These are phyloP conservation scores for Mycena sanguinolenta DNA, from an alignment of 768 basidiomycete genomes.

Conservation along the genomic window DNA sequence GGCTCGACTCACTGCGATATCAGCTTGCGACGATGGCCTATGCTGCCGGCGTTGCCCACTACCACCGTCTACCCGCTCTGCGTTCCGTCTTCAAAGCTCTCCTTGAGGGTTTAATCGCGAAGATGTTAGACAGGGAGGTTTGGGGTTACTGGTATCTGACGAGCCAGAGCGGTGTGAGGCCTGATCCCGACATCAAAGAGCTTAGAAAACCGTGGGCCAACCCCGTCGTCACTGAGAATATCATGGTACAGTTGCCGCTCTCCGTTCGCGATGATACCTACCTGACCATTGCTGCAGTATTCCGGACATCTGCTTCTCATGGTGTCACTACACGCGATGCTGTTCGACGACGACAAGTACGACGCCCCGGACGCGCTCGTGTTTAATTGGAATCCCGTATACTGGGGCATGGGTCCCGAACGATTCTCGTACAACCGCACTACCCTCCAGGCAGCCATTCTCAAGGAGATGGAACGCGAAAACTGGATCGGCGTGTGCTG, in stretches of 20 bases:
- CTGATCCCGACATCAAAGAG: slow-evolving; percentile 30
- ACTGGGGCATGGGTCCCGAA: slow-evolving; percentile 34
- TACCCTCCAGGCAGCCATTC: slow-evolving; percentile 24
- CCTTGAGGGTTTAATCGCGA: slow-evolving; percentile 15
- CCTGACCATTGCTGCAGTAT: slow-evolving; percentile 17
- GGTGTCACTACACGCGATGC: slow-evolving; percentile 30
- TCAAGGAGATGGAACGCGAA: slow-evolving; percentile 32
- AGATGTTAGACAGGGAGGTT: slow-evolving; percentile 29
- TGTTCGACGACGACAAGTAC: slow-evolving; percentile 34
- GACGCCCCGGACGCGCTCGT: slow-evolving; percentile 31
- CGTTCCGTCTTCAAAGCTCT: slow-evolving; percentile 30
- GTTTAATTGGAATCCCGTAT: slow-evolving; percentile 31
- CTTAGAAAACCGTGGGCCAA: slow-evolving; percentile 30
- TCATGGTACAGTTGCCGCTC: slow-evolving; percentile 19
- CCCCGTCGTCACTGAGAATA: slow-evolving; percentile 26
- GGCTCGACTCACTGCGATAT: slow-evolving; percentile 32
- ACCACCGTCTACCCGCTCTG: slow-evolving; percentile 30
- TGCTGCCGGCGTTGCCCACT: slow-evolving; percentile 22
- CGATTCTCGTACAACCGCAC: slow-evolving; percentile 26
- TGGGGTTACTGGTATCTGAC: slow-evolving; percentile 35
- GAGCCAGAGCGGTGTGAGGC: slow-evolving; percentile 20
- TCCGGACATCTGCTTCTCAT: slow-evolving; percentile 35
- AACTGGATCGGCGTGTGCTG: slow-evolving; percentile 35
- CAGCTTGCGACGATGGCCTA: slow-evolving; percentile 32
- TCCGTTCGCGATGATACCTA: neutral